These are phyloP conservation scores for Crithidia sp. DNA, from an alignment of 208 protist species.

Conservation along the genomic window DNA sequence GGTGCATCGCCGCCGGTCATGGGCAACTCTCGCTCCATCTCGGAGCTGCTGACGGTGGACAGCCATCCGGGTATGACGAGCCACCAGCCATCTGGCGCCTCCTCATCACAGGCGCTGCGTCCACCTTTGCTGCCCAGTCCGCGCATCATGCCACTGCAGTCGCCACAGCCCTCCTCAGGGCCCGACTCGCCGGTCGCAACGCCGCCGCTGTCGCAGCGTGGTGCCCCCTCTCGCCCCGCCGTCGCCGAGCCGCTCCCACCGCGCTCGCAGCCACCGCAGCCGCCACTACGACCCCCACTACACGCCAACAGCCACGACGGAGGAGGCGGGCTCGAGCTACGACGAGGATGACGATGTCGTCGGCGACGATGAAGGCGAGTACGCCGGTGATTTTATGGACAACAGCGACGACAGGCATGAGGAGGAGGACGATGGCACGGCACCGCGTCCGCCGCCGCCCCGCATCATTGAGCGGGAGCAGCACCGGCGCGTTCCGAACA, in stretches of 20 bases:
- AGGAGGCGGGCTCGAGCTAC: conserved; percentile 72
- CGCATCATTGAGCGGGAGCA: conserved; percentile 90
- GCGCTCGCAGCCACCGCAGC: conserved; percentile 33
- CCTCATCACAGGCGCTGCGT: conserved; percentile 9
- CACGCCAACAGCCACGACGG: conserved; percentile 78
- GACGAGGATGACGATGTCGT: conserved; percentile 31
- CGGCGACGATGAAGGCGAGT: conserved; percentile 23
- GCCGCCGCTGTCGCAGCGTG: conserved; percentile 25
- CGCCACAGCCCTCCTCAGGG: conserved; percentile 34
- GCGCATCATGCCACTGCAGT: conserved; percentile 24
- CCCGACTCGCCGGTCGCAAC: conserved; percentile 34
- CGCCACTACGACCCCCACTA: conserved; percentile 24
- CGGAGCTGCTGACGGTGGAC: conserved; percentile 16
- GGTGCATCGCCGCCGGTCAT: background rate
- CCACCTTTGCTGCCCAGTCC: conserved; percentile 21
- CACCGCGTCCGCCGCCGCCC: conserved; percentile 43
- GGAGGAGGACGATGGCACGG: conserved; percentile 10
- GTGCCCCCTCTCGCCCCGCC: conserved; percentile 22
- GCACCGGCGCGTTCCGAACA: conserved; percentile 49
- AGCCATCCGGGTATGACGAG: conserved; percentile 4
- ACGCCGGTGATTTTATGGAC: conserved; percentile 30
- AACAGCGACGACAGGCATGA: conserved; percentile 16
- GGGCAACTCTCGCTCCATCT: conserved; percentile 9
- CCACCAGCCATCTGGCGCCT: conserved; percentile 7
- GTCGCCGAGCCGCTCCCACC: conserved; percentile 44